Evolutionary conservation across 345 rosid genomes (phyloP).

Genomic region (Brassica rapa): DNA sequence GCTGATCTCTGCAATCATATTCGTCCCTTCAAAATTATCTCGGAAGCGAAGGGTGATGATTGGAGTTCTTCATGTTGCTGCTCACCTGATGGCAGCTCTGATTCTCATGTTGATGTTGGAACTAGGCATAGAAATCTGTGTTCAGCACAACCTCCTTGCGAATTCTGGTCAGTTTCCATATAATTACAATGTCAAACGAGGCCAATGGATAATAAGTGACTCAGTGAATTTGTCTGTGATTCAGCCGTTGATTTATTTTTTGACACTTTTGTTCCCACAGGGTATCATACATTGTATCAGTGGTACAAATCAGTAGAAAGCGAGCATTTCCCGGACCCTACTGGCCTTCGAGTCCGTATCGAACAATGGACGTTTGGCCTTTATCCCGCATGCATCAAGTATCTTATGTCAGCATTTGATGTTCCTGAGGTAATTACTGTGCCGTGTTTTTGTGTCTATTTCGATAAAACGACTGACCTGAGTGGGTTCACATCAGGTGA

Average conservation of each 20-base stretch:
- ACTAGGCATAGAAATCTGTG: constrained; percentile 87
- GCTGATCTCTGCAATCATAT: constrained; percentile 64
- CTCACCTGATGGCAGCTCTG: constrained; percentile 87
- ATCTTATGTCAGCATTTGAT: constrained; percentile 98
- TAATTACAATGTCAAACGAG: background rate
- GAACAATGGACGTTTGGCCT: constrained; percentile 99
- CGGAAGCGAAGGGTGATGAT: constrained; percentile 72
- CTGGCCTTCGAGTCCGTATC: constrained; percentile 92
- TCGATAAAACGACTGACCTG: background rate
- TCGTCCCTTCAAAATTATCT: constrained; percentile 87
- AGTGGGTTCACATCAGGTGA: constrained; percentile 58
- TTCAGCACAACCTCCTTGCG: constrained; percentile 86
- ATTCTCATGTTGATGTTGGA: constrained; percentile 93
- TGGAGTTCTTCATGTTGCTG: constrained; percentile 85
- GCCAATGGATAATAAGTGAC: background rate
- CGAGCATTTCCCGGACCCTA: constrained; percentile 98
- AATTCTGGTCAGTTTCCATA: constrained; percentile 68
- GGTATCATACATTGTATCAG: constrained; percentile 90
- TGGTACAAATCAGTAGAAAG: constrained; percentile 94
- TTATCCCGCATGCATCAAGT: constrained; percentile 98
- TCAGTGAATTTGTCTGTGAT: background rate
- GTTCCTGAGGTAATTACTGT: constrained; percentile 78
- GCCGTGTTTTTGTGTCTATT: background rate
- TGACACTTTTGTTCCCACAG: constrained; percentile 42
- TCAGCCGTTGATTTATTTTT: background rate